phyloP scores from a whole-genome alignment of 169 alveolate species.

The Plasmodium reichenowi region DNA sequence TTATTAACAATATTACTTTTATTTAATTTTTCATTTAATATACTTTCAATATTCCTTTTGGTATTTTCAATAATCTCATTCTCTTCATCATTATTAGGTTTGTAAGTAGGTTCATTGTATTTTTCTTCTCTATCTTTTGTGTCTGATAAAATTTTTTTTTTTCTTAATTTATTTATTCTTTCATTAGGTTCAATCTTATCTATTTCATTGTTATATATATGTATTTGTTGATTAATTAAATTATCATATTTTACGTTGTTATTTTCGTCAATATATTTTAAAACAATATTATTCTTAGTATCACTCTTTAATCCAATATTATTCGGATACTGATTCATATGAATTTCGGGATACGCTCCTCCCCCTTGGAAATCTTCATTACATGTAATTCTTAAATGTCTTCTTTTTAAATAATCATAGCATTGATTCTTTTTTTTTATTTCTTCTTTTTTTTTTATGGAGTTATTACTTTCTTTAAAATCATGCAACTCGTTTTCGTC shows the following conservation, averaged over 20 bases:
- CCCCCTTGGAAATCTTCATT: slow-evolving; percentile 88
- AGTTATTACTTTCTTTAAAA: background rate
- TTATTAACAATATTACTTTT: slow-evolving; percentile 76
- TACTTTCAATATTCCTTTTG: slow-evolving; percentile 85
- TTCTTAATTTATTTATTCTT: slow-evolving; percentile 46
- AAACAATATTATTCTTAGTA: slow-evolving; percentile 47
- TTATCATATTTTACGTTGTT: slow-evolving; percentile 83
- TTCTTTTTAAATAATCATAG: slow-evolving; percentile 76
- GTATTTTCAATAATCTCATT: slow-evolving; percentile 84
- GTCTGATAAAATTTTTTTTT: slow-evolving; percentile 83
- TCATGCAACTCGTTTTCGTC: background rate
- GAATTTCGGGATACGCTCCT: slow-evolving; percentile 89
- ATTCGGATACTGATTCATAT: slow-evolving; percentile 86
- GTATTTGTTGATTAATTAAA: slow-evolving; percentile 77
- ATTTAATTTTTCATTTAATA: slow-evolving; percentile 82
- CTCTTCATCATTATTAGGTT: slow-evolving; percentile 87
- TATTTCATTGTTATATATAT: slow-evolving; percentile 26
- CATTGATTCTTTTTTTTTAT: slow-evolving; percentile 21
- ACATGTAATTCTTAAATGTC: slow-evolving; percentile 81
- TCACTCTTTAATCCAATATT: slow-evolving; percentile 79
- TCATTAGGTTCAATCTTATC: slow-evolving; percentile 70
- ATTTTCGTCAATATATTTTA: slow-evolving; percentile 79
- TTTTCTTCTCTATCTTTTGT: slow-evolving; percentile 82
- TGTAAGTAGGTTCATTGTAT: slow-evolving; percentile 74
- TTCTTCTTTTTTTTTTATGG: background rate